Percentiles rank a stretch among this genome's conserved stretches.
Evolutionary conservation across 176 grass and related monocot genomes (phyloP).

Genomic region (Triticum timopheevii): DNA sequence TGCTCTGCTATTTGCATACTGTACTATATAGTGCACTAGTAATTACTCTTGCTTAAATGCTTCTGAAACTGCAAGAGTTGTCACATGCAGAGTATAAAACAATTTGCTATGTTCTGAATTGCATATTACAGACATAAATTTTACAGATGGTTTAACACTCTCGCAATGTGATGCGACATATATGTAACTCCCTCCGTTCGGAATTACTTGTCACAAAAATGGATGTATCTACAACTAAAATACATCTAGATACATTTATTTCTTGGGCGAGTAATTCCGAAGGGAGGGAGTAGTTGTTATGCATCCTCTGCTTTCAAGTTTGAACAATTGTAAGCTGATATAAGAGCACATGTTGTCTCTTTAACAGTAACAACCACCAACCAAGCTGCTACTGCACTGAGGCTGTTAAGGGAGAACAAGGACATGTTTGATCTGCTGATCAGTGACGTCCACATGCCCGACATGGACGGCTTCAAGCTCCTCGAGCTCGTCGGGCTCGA

Average conservation of each 20-base stretch:
- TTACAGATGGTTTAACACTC: neutral
- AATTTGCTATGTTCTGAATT: constrained; percentile 12
- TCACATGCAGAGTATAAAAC: constrained; percentile 4
- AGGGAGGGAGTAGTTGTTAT: neutral
- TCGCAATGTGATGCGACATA: no score
- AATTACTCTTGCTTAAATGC: neutral
- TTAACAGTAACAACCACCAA: constrained; percentile 75
- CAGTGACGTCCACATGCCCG: constrained; percentile 77
- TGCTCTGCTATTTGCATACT: no score
- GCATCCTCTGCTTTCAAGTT: neutral
- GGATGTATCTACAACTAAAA: no score
- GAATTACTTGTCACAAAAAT: no score
- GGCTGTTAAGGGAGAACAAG: constrained; percentile 68
- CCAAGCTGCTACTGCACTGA: constrained; percentile 63
- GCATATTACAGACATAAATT: neutral
- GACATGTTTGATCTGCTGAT: constrained; percentile 93
- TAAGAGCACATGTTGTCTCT: neutral
- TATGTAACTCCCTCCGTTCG: no score
- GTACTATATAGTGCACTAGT: no score
- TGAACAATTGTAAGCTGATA: constrained; percentile 18
- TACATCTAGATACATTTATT: no score
- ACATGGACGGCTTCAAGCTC: constrained; percentile 92
- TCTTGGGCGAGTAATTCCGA: no score
- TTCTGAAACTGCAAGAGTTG: neutral
- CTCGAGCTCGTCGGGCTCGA: constrained; percentile 80